A percentile compares a stretch with the other conserved stretches of the same genome.
phyloP scores from a whole-genome alignment of 148 eudicot species.

The Camellia lanceoleosa region DNA sequence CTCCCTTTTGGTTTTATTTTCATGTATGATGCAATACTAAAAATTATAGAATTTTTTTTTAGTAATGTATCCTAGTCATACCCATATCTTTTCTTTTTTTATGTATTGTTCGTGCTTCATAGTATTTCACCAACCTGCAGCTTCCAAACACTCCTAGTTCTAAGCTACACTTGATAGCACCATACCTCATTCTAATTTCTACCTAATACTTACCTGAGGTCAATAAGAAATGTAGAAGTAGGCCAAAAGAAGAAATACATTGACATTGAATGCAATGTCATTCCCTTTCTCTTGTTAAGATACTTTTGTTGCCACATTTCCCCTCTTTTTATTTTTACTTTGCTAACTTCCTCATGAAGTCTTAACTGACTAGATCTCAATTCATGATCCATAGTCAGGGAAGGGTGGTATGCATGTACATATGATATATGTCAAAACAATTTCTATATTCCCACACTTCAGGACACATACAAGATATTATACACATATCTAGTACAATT shows the following conservation, averaged over 20 bases:
- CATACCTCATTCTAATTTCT: not conserved
- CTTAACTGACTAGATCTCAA: no score
- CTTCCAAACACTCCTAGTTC: not conserved
- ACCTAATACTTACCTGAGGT: not conserved
- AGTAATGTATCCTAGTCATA: no score
- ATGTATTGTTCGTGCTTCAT: no score
- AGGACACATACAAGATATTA: not conserved
- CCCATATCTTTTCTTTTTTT: no score
- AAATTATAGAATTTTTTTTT: no score
- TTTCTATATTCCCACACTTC: no score
- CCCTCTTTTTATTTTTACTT: not conserved
- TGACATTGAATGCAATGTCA: not conserved
- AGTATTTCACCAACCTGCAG: not conserved
- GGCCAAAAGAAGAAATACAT: not conserved
- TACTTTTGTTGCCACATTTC: constrained; percentile 9
- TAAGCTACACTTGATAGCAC: not conserved
- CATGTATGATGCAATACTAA: no score
- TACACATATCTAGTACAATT: not conserved
- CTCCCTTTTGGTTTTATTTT: no score
- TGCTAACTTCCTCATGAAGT: not conserved
- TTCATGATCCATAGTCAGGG: not conserved
- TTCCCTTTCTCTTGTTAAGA: not conserved
- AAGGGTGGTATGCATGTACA: not conserved
- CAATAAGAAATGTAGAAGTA: not conserved
- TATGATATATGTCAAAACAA: not conserved